Percentiles rank a stretch among this genome's conserved stretches.
phyloP scores from a whole-genome alignment of 352 stramenopile species.

The Hyaloperonospora arabidopsidis region DNA sequence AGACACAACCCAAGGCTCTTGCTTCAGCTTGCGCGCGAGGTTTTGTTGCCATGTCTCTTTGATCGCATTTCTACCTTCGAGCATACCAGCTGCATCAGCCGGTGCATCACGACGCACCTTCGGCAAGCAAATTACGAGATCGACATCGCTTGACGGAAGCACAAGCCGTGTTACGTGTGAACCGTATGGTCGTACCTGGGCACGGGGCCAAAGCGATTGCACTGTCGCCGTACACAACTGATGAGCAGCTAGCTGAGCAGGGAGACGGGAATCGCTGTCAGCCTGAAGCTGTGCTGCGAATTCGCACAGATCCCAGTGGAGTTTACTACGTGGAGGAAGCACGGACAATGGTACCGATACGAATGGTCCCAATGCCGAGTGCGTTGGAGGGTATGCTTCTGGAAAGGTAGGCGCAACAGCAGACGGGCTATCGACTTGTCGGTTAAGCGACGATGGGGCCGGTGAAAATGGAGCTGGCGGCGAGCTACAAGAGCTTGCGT shows the following conservation, averaged over 20 bases:
- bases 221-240: slow-evolving; percentile 75
- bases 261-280: slow-evolving; percentile 56
- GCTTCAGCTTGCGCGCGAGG: slow-evolving; percentile 90
- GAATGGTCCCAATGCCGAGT: slow-evolving; percentile 62
- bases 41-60: slow-evolving; percentile 98
- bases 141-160: slow-evolving; percentile 94
- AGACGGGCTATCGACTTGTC: slow-evolving; percentile 20
- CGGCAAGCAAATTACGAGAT: slow-evolving; percentile 96
- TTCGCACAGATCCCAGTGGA: slow-evolving; percentile 85
- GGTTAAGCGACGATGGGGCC: slow-evolving; percentile 25
- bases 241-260: slow-evolving; percentile 68
- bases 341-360: slow-evolving; percentile 80
- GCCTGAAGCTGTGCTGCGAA: slow-evolving; percentile 74
- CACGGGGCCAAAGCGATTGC: slow-evolving; percentile 89
- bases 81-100: slow-evolving; percentile 89
- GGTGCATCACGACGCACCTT: slow-evolving; percentile 93
- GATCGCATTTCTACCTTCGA: slow-evolving; percentile 97
- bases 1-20: slow-evolving; percentile 87
- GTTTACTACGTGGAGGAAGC: slow-evolving; percentile 71
- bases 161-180: slow-evolving; percentile 93
- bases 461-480: slow-evolving; percentile 31
- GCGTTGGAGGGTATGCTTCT: slow-evolving; percentile 37
- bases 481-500: slow-evolving; percentile 25
- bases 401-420: slow-evolving; percentile 24
- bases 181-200: slow-evolving; percentile 95